A percentile compares a stretch with the other conserved stretches of the same genome.
Evolutionary conservation across 345 rosid genomes (phyloP).

Genomic region (Salix dunnii): DNA sequence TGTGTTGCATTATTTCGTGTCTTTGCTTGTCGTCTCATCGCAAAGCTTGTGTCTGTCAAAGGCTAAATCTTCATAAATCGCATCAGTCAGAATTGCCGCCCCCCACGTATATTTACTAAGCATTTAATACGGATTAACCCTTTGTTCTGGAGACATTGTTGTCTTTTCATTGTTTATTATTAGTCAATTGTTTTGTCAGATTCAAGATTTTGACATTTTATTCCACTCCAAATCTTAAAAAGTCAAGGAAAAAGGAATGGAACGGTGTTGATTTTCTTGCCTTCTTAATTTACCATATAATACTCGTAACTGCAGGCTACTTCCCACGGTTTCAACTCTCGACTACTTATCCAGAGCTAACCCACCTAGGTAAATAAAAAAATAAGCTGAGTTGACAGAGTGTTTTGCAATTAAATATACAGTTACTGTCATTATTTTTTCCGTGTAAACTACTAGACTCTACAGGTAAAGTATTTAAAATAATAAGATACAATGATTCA

Average conservation of each 20-base stretch:
- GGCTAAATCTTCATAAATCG: constrained; percentile 15
- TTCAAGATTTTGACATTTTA: constrained; percentile 3
- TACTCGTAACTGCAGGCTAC: neutral
- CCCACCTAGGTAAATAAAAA: neutral
- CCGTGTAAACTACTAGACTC: neutral
- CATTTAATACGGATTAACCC: neutral
- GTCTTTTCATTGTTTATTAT: constrained; percentile 1
- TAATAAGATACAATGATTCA: neutral
- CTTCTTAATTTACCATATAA: neutral
- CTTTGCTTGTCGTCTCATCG: constrained; percentile 27
- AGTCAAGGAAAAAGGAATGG: too few species aligned
- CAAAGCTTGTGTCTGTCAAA: constrained; percentile 11
- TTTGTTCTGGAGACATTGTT: constrained; percentile 5
- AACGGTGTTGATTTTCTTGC: too few species aligned
- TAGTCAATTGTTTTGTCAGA: constrained; percentile 5
- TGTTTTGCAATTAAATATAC: too few species aligned
- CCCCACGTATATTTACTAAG: neutral
- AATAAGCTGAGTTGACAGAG: too few species aligned
- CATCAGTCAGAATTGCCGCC: constrained; percentile 18
- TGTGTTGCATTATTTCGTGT: constrained; percentile 28
- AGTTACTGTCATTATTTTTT: too few species aligned
- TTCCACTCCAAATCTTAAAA: neutral
- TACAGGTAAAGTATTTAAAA: neutral
- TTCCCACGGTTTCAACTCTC: constrained; percentile 2
- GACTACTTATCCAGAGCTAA: neutral